phyloP scores from a whole-genome alignment of 768 basidiomycete species.

The Hericium rajendrae region DNA sequence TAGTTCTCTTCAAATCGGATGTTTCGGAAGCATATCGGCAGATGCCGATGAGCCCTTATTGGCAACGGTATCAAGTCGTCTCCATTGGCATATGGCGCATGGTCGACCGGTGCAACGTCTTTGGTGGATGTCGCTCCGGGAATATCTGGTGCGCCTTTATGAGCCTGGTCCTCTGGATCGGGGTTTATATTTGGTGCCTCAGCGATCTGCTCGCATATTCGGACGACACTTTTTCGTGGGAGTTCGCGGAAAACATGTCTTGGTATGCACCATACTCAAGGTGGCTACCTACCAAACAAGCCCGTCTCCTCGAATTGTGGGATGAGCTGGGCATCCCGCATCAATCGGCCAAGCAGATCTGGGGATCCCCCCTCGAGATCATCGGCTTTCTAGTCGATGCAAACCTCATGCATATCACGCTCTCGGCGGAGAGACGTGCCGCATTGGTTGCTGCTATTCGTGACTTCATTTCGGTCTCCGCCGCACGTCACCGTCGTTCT shows the following conservation, averaged over 20 bases:
- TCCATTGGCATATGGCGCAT: neutral
- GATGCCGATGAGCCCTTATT: neutral
- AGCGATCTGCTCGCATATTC: conserved; percentile 21
- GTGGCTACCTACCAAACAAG: conserved; percentile 24
- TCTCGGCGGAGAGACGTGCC: conserved; percentile 15
- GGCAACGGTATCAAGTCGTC: neutral
- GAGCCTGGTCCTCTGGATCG: conserved; percentile 30
- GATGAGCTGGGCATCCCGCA: conserved; percentile 32
- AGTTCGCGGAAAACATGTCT: conserved; percentile 9
- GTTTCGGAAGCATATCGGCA: neutral
- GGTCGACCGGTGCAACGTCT: neutral
- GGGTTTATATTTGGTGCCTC: conserved; percentile 13
- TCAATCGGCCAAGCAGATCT: conserved; percentile 30
- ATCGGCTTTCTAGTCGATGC: conserved; percentile 25
- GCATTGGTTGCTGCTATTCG: neutral
- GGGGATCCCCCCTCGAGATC: conserved; percentile 18
- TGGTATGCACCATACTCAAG: conserved; percentile 24
- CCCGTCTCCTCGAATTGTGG: conserved; percentile 28
- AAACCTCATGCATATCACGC: conserved; percentile 26
- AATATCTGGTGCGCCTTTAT: conserved; percentile 13
- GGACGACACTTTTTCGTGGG: conserved; percentile 26
- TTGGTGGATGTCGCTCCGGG: neutral
- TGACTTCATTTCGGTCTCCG: neutral
- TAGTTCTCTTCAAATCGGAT: neutral
- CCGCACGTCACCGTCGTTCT: neutral